Percentiles rank a stretch among this genome's conserved stretches.
phyloP scores from a whole-genome alignment of 225 moss, liverwort and hornwort genomes.

The Takakia lepidozioides region DNA sequence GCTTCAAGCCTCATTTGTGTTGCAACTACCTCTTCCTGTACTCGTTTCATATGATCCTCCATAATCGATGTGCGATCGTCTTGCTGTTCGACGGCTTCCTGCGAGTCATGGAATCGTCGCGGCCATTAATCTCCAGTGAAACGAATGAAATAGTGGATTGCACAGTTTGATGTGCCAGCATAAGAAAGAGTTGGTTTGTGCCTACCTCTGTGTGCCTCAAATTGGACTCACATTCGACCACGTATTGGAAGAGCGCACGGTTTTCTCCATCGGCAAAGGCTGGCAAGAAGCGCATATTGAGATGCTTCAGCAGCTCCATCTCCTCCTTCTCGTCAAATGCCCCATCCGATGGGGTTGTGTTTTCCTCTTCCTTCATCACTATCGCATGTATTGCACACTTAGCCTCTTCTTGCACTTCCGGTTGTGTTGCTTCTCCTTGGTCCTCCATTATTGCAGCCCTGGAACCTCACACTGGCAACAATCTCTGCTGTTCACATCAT shows the following conservation, averaged over 20 bases:
- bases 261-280: constrained; percentile 85
- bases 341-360: constrained; percentile 31
- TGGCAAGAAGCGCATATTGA: constrained; percentile 67
- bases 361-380: constrained; percentile 2
- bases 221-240: constrained; percentile 43
- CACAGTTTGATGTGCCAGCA: not conserved
- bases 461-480: too few relatives aligned
- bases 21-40: constrained; percentile 76
- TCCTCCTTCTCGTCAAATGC: constrained; percentile 38
- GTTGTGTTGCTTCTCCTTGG: too few relatives aligned
- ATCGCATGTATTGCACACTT: too few relatives aligned
- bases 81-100: constrained; percentile 94
- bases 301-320: constrained; percentile 64
- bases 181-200: not conserved
- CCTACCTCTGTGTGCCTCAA: constrained; percentile 54
- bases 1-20: constrained; percentile 82
- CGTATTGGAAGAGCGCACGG: constrained; percentile 53
- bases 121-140: too few relatives aligned
- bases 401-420: too few relatives aligned
- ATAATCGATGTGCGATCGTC: constrained; percentile 73
- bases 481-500: too few relatives aligned
- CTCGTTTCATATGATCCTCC: constrained; percentile 98
- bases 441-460: too few relatives aligned
- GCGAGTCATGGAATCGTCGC: too few relatives aligned
- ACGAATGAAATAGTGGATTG: not conserved